Base-by-base conservation (phyloP, 202 grass and related monocot species). In the Elaeis oleifera region DNA sequence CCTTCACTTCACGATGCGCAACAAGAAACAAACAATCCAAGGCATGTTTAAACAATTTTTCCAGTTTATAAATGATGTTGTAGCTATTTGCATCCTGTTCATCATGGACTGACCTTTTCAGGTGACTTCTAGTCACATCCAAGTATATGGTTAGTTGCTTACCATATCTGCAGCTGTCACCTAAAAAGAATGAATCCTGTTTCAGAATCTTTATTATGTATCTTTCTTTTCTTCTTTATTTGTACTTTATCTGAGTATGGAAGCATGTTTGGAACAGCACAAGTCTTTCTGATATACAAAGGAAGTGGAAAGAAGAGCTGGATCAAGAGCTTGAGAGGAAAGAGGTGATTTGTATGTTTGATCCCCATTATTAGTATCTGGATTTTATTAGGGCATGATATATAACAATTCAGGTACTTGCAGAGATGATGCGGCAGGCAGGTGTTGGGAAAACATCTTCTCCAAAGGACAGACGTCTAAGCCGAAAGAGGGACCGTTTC, bases 261-360 rank as follows among this genome's bases (percentile, higher is more conserved):
- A 36, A 36, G 32, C 32, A 36, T 36, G 32, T 74, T 83, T 54
- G 80, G 67, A 83, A 73, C 79, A 96, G 79, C 51, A 39, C 67
- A 53, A 89, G 53, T 71, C 80, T 85, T 11, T 84, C 84, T 29
- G 87, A 97, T 52, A 97, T 54, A 65, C 81, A 74, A 60, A 83
- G 69, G 39, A 89, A 89, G 71, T 97, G 94, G 94, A 92, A 85
- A 86, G 88, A 97, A 69, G 87, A 91, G 61, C 74, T 97, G 50
- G 77, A 70, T 69, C 79, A 86, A 69, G 94, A 97, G 79, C 84
- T 92, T 66, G 82, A 97, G 73, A 84, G 79, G 76, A 89, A 77
- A 86, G 94, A 97, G 94, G 94, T 89, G 82, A 74, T 36, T 8
- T 36, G 8, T 36, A 9, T 36, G 1, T 7, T 7, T 36, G 32